These are phyloP conservation scores for Aspergillus sp. DNA, from an alignment of 2,329 filamentous ascomycete genomes.

Conservation along the genomic window DNA sequence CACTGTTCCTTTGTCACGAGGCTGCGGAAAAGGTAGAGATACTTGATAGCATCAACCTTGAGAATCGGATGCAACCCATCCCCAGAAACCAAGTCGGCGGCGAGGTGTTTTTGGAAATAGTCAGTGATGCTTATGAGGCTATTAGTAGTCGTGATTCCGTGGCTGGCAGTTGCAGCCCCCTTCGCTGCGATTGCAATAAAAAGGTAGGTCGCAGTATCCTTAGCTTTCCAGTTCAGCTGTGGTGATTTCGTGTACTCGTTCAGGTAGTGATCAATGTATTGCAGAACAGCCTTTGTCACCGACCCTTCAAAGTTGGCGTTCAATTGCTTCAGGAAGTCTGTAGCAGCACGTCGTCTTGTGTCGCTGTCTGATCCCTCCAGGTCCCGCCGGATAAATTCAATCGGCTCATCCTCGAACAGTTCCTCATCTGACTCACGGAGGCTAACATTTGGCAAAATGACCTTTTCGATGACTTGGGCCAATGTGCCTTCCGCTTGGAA, in stretches of 20 bases:
- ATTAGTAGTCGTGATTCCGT: slow-evolving; percentile 90
- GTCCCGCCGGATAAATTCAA: slow-evolving; percentile 94
- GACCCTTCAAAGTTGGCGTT: slow-evolving; percentile 83
- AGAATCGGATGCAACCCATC: slow-evolving; percentile 75
- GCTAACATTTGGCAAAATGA: slow-evolving; percentile 88
- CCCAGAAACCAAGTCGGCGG: slow-evolving; percentile 76
- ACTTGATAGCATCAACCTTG: slow-evolving; percentile 98
- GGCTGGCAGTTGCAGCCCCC: slow-evolving; percentile 79
- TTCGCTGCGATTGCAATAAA: slow-evolving; percentile 94
- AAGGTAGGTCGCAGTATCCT: slow-evolving; percentile 96
- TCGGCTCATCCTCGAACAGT: slow-evolving; percentile 96
- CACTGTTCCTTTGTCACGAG: slow-evolving; percentile 90
- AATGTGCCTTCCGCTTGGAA: slow-evolving; percentile 83
- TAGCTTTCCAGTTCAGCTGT: slow-evolving; percentile 83
- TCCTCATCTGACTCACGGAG: slow-evolving; percentile 92
- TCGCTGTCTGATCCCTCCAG: slow-evolving; percentile 95
- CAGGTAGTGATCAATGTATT: slow-evolving; percentile 85
- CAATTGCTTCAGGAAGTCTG: slow-evolving; percentile 87
- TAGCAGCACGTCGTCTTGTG: slow-evolving; percentile 85
- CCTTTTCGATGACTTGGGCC: slow-evolving; percentile 89
- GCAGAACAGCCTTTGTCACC: slow-evolving; percentile 83
- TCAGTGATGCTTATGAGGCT: slow-evolving; percentile 83
- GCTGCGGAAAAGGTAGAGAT: slow-evolving; percentile 93
- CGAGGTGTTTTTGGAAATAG: slow-evolving; percentile 92
- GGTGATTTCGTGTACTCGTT: slow-evolving; percentile 68